Conservation (phyloP, 495 filamentous ascomycete species). For the Talaromyces proteolyticus region DNA sequence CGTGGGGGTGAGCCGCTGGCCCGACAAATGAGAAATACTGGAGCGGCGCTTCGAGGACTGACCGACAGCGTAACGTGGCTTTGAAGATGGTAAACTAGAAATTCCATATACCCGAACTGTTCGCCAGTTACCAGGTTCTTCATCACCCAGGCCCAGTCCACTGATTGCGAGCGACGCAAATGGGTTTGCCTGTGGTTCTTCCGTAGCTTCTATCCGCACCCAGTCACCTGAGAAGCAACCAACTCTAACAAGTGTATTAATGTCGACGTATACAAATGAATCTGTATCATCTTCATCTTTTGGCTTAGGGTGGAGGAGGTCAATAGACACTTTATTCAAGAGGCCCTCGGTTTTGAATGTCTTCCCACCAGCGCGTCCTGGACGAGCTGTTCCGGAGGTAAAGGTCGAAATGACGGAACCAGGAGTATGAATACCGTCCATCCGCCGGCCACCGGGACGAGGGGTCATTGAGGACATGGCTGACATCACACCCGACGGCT, state of each 20-base stretch:
- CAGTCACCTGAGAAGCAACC: slow-evolving; percentile 97
- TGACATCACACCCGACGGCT: slow-evolving; percentile 62
- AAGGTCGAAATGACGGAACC: slow-evolving; percentile 82
- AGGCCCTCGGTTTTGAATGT: slow-evolving; percentile 77
- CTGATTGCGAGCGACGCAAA: slow-evolving; percentile 45
- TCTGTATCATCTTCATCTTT: slow-evolving; percentile 81
- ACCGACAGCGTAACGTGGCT: slow-evolving; percentile 48
- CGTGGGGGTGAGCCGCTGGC: slow-evolving; percentile 40
- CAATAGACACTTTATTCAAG: slow-evolving; percentile 62
- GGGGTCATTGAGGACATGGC: slow-evolving; percentile 68
- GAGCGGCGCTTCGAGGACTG: slow-evolving; percentile 37
- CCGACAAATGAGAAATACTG: slow-evolving; percentile 45
- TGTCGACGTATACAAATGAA: slow-evolving; percentile 80
- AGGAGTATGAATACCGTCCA: slow-evolving; percentile 67
- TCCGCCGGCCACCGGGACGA: slow-evolving; percentile 52
- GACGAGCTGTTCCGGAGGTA: slow-evolving; percentile 70
- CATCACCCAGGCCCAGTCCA: slow-evolving; percentile 38
- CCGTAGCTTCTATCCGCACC: slow-evolving; percentile 75
- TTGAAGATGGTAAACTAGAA: slow-evolving; percentile 55
- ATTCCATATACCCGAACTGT: slow-evolving; percentile 83
- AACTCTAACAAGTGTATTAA: slow-evolving; percentile 75
- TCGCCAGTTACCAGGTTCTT: slow-evolving; percentile 56
- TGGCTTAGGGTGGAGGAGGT: slow-evolving; percentile 79
- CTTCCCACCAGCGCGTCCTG: slow-evolving; percentile 53
- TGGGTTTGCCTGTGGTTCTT: slow-evolving; percentile 55